These are phyloP conservation scores for Suillus subalutaceus DNA, from an alignment of 768 basidiomycete species.

Conservation along the genomic window DNA sequence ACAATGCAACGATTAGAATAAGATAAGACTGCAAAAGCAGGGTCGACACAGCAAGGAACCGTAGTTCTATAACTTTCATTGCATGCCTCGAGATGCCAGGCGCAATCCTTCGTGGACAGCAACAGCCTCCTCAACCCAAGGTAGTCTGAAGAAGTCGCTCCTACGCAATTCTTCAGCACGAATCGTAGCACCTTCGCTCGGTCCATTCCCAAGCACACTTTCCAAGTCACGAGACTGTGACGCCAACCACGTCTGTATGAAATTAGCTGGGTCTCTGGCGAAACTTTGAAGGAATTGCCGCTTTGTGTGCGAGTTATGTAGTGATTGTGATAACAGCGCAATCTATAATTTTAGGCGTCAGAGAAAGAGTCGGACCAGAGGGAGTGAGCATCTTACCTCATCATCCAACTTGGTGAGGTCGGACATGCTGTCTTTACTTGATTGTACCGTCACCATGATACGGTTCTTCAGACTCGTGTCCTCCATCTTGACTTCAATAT, in stretches of 20 bases:
- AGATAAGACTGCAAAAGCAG: slow-evolving; percentile 5
- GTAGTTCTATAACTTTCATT: slow-evolving; percentile 23
- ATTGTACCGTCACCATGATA: slow-evolving; percentile 70
- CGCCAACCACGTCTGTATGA: slow-evolving; percentile 90
- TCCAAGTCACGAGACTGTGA: slow-evolving; percentile 92
- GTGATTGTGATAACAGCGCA: slow-evolving; percentile 78
- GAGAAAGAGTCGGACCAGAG: slow-evolving; percentile 13
- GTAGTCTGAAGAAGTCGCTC: slow-evolving; percentile 88
- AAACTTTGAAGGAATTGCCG: slow-evolving; percentile 85
- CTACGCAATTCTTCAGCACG: slow-evolving; percentile 87
- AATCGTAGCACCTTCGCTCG: slow-evolving; percentile 75
- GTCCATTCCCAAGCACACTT: slow-evolving; percentile 85
- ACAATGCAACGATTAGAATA: slow-evolving; percentile 7
- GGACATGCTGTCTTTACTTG: slow-evolving; percentile 71
- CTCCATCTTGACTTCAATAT: slow-evolving; percentile 88
- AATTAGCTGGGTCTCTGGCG: slow-evolving; percentile 72
- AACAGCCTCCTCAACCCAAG: slow-evolving; percentile 91
- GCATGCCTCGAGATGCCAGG: slow-evolving; percentile 55
- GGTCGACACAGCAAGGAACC: slow-evolving; percentile 1
- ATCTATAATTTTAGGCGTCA: slow-evolving; percentile 51
- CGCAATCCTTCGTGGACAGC: slow-evolving; percentile 83
- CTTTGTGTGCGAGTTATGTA: slow-evolving; percentile 87
- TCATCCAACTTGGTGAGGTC: slow-evolving; percentile 80
- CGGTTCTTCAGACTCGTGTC: slow-evolving; percentile 73
- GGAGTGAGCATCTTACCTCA: slow-evolving; percentile 56